Conservation (phyloP, 345 rosid species). For the Syzygium oleosum region DNA sequence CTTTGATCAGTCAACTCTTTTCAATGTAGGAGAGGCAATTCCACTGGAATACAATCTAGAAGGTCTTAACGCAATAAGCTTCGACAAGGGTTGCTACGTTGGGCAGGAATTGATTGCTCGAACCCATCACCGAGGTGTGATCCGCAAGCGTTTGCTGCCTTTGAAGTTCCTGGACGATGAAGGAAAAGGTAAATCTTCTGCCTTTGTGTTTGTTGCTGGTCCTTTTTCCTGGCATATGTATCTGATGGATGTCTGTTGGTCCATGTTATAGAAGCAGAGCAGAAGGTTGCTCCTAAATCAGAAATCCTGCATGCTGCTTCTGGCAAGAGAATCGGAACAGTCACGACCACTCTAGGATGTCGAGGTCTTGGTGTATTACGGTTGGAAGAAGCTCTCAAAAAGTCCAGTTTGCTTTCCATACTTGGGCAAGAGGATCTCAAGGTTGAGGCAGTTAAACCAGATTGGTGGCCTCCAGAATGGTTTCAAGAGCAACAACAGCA, state of each 20-base stretch:
- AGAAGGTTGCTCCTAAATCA: constrained; percentile 50
- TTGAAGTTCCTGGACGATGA: constrained; percentile 40
- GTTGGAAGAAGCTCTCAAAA: constrained; percentile 55
- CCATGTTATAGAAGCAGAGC: constrained; percentile 31
- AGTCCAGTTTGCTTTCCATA: constrained; percentile 23
- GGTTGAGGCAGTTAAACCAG: constrained; percentile 55
- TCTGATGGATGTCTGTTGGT: not conserved
- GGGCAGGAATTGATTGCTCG: constrained; percentile 95
- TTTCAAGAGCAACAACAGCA: constrained; percentile 31
- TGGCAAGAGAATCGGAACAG: constrained; percentile 59
- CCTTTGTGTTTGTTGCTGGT: not conserved
- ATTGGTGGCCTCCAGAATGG: constrained; percentile 90
- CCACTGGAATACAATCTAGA: constrained; percentile 76
- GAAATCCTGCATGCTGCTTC: constrained; percentile 43
- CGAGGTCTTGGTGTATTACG: constrained; percentile 70
- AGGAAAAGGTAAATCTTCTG: constrained; percentile 35
- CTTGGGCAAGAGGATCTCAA: constrained; percentile 50
- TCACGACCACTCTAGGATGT: constrained; percentile 52
- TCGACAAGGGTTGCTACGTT: constrained; percentile 86
- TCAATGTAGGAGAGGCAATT: constrained; percentile 68
- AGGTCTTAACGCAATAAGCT: constrained; percentile 82
- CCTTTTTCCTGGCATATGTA: not conserved
- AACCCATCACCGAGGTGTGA: constrained; percentile 75
- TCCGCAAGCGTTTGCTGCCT: constrained; percentile 69
- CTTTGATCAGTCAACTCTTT: not conserved